phyloP scores from a whole-genome alignment of 148 eudicot genomes.

The Polygonum aviculare region DNA sequence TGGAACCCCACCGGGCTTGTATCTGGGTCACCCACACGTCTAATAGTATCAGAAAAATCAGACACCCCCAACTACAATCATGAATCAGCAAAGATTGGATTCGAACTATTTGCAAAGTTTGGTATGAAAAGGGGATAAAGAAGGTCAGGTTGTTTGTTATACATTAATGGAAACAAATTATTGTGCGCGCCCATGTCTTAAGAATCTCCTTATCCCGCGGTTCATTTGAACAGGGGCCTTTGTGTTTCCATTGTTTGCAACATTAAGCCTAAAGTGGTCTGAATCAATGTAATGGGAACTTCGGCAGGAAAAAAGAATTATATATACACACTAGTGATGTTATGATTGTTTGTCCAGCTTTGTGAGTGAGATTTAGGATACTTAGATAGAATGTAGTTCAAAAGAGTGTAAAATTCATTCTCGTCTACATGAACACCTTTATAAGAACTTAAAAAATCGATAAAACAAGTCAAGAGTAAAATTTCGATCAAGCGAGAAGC shows the following conservation, averaged over 20 bases:
- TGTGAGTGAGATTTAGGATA: too few species aligned
- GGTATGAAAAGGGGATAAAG: not conserved
- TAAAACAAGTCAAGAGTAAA: too few species aligned
- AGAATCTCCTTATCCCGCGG: not conserved
- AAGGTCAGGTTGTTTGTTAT: not conserved
- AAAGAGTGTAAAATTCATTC: too few species aligned
- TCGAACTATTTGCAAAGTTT: not conserved
- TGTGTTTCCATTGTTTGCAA: constrained; percentile 4
- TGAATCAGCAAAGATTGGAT: not conserved
- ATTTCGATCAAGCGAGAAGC: too few species aligned
- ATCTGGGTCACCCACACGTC: too few species aligned
- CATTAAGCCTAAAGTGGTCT: constrained; percentile 5
- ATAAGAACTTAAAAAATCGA: too few species aligned
- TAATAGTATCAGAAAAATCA: not conserved
- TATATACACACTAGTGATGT: too few species aligned
- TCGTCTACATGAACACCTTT: too few species aligned
- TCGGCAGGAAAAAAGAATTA: not conserved
- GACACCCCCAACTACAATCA: not conserved
- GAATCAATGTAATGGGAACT: not conserved
- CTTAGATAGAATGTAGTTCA: too few species aligned
- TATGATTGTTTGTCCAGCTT: too few species aligned
- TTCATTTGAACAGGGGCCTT: not conserved
- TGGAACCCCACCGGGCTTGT: too few species aligned
- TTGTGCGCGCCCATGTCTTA: not conserved
- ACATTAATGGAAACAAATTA: not conserved